These are phyloP conservation scores for Acanthamoeba divionensis DNA, from an alignment of 208 protist genomes.

Conservation along the genomic window DNA sequence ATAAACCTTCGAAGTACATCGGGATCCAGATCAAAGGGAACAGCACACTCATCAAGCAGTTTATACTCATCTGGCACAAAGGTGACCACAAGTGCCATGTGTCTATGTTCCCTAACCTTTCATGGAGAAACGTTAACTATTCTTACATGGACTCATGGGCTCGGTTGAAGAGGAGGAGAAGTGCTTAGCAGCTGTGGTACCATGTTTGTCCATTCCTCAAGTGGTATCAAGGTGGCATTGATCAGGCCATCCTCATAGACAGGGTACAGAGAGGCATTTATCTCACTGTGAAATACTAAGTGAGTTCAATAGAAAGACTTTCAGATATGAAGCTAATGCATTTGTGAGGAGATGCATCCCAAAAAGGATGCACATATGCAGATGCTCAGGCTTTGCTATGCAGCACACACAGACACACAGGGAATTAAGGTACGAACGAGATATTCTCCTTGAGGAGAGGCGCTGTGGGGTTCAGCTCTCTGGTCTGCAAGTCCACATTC, in stretches of 20 bases:
- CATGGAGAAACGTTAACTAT: neutral
- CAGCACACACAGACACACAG: too few species aligned
- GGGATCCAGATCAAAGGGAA: neutral
- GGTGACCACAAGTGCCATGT: neutral
- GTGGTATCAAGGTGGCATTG: conserved; percentile 18
- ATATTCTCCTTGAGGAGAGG: too few species aligned
- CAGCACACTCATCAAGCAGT: neutral
- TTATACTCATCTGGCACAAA: neutral
- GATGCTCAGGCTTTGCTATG: neutral
- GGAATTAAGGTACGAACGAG: too few species aligned
- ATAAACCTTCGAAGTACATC: neutral
- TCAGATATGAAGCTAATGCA: neutral
- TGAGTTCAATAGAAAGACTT: neutral
- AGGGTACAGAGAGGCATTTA: neutral
- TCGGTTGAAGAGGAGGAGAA: too few species aligned
- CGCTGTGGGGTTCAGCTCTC: too few species aligned
- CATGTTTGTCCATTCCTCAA: neutral
- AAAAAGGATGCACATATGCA: neutral
- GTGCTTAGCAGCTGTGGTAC: neutral
- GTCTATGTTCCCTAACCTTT: conserved; percentile 7
- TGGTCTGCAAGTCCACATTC: too few species aligned
- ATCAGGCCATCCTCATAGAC: conserved; percentile 10
- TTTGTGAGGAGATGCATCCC: neutral
- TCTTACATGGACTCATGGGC: neutral
- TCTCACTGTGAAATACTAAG: neutral